A percentile compares a stretch with the other conserved stretches of the same genome.
These are phyloP conservation scores for Apiospora aurea DNA, from an alignment of 2,329 filamentous ascomycete species.

Conservation along the genomic window DNA sequence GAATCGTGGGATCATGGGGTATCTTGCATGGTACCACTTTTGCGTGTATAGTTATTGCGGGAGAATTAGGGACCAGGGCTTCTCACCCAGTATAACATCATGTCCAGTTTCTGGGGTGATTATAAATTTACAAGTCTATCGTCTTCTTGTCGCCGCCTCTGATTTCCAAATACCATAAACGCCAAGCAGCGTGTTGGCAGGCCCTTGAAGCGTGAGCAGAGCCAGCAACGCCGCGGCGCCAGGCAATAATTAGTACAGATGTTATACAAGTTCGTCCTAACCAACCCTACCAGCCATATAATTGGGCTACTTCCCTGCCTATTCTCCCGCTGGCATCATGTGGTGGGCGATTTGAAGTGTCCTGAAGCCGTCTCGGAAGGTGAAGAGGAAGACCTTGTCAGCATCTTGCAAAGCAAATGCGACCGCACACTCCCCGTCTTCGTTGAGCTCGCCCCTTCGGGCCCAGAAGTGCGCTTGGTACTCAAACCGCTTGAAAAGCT, in stretches of 20 bases:
- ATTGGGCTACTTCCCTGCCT: neutral
- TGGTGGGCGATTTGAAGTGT: constrained; percentile 6
- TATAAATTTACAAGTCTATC: neutral
- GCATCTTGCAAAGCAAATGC: constrained; percentile 18
- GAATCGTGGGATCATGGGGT: neutral
- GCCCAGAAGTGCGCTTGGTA: constrained; percentile 18
- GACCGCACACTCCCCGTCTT: neutral
- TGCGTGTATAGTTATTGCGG: neutral
- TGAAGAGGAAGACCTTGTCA: constrained; percentile 5
- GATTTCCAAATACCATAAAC: neutral
- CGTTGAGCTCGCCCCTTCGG: constrained; percentile 17
- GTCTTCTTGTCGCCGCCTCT: neutral
- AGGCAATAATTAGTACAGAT: constrained; percentile 4
- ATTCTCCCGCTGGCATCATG: neutral
- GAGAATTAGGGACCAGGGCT: neutral
- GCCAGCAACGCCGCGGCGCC: neutral
- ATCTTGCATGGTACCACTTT: neutral
- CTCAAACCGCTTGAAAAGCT: constrained; percentile 21
- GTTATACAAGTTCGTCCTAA: neutral
- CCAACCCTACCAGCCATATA: neutral
- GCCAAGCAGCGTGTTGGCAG: neutral
- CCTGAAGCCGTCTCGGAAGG: constrained; percentile 19
- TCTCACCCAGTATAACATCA: neutral
- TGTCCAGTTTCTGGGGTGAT: neutral
- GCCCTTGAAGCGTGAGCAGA: neutral